phyloP scores from a whole-genome alignment of 148 eudicot species.

The Amaranthus palmeri region DNA sequence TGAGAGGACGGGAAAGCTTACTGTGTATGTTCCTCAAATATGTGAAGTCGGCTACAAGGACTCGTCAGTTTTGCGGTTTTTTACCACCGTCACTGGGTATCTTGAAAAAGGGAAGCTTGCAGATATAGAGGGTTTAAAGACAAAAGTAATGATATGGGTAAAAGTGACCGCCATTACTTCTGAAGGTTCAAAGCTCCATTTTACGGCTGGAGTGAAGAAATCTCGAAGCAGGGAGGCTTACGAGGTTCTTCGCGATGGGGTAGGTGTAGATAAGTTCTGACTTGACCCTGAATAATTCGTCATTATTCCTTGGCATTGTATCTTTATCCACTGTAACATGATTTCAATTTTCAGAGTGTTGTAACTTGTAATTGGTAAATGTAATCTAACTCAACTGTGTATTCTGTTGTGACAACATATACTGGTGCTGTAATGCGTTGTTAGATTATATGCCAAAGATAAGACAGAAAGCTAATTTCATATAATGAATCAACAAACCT shows the following conservation, averaged over 20 bases:
- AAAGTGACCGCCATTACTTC: slow-evolving; percentile 67
- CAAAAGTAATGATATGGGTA: slow-evolving; percentile 84
- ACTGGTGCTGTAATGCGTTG: no score
- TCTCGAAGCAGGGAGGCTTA: slow-evolving; percentile 75
- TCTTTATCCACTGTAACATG: slow-evolving; percentile 6
- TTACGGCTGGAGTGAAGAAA: slow-evolving; percentile 82
- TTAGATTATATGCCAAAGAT: no score
- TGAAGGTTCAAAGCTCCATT: slow-evolving; percentile 66
- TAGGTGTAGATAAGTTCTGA: slow-evolving; percentile 70
- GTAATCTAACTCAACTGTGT: neutral
- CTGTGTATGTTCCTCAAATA: slow-evolving; percentile 62
- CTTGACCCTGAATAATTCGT: neutral
- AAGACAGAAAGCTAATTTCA: no score
- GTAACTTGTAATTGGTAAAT: neutral
- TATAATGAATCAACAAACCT: no score
- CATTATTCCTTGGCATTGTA: neutral
- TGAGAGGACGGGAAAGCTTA: slow-evolving; percentile 70
- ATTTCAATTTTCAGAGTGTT: neutral
- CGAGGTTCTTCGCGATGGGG: slow-evolving; percentile 73
- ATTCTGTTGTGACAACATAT: no score
- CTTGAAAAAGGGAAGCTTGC: slow-evolving; percentile 84
- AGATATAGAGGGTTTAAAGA: slow-evolving; percentile 87
- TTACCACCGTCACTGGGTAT: slow-evolving; percentile 73
- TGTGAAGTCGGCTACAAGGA: slow-evolving; percentile 94
- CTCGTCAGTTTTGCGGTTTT: slow-evolving; percentile 76